phyloP scores from a whole-genome alignment of 2,329 filamentous ascomycete species.

The Fusarium nelsonii region DNA sequence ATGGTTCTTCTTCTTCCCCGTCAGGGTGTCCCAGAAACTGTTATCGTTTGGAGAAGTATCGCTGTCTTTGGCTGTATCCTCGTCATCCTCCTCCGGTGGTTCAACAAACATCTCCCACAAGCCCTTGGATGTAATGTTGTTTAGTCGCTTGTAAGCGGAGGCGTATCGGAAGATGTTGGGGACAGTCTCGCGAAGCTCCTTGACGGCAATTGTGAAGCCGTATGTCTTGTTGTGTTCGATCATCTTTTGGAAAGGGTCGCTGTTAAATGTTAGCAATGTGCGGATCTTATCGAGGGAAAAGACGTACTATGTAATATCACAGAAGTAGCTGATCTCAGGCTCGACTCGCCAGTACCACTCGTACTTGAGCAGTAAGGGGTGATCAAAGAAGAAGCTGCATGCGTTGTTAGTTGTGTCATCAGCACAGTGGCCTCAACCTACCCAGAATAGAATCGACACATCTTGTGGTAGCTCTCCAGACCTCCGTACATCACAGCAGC shows the following conservation, averaged over 20 bases:
- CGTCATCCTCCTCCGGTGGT: slow-evolving; percentile 72
- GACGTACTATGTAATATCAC: slow-evolving; percentile 94
- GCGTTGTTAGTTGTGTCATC: slow-evolving; percentile 38
- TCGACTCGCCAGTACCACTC: slow-evolving; percentile 99
- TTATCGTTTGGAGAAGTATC: slow-evolving; percentile 82
- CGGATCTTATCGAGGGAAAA: neutral
- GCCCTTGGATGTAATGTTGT: slow-evolving; percentile 90
- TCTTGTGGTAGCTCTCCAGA: slow-evolving; percentile 98
- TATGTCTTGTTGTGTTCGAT: slow-evolving; percentile 96
- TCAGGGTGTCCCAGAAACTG: slow-evolving; percentile 80
- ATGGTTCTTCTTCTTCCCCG: slow-evolving; percentile 76
- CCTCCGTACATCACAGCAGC: slow-evolving; percentile 99
- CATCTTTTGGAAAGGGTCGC: slow-evolving; percentile 97
- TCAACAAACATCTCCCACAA: slow-evolving; percentile 99
- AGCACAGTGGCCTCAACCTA: slow-evolving; percentile 58
- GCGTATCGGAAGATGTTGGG: slow-evolving; percentile 99
- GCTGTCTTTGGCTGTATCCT: slow-evolving; percentile 72
- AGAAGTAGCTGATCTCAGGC: slow-evolving; percentile 99
- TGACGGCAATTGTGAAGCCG: slow-evolving; percentile 98
- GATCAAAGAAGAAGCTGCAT: slow-evolving; percentile 91
- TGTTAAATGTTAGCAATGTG: slow-evolving; percentile 53
- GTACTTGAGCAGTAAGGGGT: slow-evolving; percentile 93
- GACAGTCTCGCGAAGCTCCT: slow-evolving; percentile 96
- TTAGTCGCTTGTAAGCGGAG: slow-evolving; percentile 94
- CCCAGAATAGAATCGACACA: slow-evolving; percentile 99